Conservation (phyloP, 2,329 filamentous ascomycete species). For the Zasmidium citrigriseum region DNA sequence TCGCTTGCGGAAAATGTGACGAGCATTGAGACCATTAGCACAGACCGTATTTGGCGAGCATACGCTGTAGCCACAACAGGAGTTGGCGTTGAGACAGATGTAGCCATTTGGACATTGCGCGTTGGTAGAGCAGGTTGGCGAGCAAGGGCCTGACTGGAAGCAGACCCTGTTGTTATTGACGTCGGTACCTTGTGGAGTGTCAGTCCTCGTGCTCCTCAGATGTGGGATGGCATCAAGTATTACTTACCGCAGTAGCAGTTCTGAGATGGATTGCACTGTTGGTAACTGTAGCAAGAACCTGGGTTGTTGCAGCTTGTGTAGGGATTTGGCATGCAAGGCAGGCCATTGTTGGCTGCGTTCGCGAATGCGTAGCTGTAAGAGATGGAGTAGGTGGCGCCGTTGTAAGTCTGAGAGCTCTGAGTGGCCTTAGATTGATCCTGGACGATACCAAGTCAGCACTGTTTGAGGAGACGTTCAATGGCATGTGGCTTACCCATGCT, state of each 20-base stretch:
- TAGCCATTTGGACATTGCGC: slow-evolving; percentile 3
- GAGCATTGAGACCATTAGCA: slow-evolving; percentile 7
- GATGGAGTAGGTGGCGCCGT: slow-evolving; percentile 7
- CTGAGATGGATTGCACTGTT: slow-evolving; percentile 2
- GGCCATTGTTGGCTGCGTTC: slow-evolving; percentile 5
- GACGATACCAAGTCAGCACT: too few relatives aligned
- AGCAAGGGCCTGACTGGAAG: slow-evolving; percentile 3
- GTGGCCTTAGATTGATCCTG: slow-evolving; percentile 8
- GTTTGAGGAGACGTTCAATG: background rate
- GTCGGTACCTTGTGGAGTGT: background rate
- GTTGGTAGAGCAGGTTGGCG: slow-evolving; percentile 4
- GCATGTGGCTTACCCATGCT: slow-evolving; percentile 11
- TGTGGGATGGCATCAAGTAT: background rate
- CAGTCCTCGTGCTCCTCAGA: background rate
- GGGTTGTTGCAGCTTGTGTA: slow-evolving; percentile 2
- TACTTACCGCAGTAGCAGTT: slow-evolving; percentile 7
- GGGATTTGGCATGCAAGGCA: slow-evolving; percentile 2
- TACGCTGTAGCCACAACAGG: slow-evolving; percentile 9
- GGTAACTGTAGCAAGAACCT: slow-evolving; percentile 1
- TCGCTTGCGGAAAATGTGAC: slow-evolving; percentile 13
- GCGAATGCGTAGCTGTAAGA: slow-evolving; percentile 13
- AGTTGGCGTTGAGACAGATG: slow-evolving; percentile 8
- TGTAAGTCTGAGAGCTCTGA: slow-evolving; percentile 1
- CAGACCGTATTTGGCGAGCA: slow-evolving; percentile 9
- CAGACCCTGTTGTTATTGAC: background rate